Evolutionary conservation across 1,284 basidiomycete genomes (phyloP), one percentile per base, ranked within the genome.

Genomic region (Fistulina hepatica): DNA sequence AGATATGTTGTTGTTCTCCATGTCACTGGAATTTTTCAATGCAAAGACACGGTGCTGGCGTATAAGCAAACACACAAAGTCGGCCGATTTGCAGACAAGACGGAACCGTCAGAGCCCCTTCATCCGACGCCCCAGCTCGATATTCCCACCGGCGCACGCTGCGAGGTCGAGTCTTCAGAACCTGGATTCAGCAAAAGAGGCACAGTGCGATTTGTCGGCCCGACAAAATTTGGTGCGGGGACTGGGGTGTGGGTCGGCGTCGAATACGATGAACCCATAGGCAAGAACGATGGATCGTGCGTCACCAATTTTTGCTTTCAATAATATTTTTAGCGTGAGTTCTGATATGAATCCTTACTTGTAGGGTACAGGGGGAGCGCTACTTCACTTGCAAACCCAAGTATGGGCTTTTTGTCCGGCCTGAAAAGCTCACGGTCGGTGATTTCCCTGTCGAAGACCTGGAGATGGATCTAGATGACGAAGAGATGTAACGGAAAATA

Each of bases 211-310:
- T 98, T 81, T 51, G 78, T 93, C 9, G 95, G 95, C 0, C 55
- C 63, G 19, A 89, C 92, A 0, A 66, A 71, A 37, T 95, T 97
- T 52, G 76, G 76, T 22, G 76, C 68, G 10, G 58, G 61, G 1
- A 60, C 65, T 34, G 81, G 81, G 0, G 54, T 74, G 1, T 97
- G 94, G 94, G 73, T 97, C 2, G 95, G 94, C 1, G 69, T 98
- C 6, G 88, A 95, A 58, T 89, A 94, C 51, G 95, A 98, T 54
- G 95, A 97, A 53, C 94, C 95, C 2, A 71, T 91, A 9, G 93
- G 94, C 9, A 97, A 93, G 63, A 93, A 94, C 47, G 85, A 97
- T 56, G 94, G 94, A 48, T 79, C 79, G 88, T 93, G 57, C 64
- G 88, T 76, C 19, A 17, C 33, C 22, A 37, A 19, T 37, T 33